Base-by-base conservation (phyloP, 208 protist species). In the Zelonia costaricensis region DNA sequence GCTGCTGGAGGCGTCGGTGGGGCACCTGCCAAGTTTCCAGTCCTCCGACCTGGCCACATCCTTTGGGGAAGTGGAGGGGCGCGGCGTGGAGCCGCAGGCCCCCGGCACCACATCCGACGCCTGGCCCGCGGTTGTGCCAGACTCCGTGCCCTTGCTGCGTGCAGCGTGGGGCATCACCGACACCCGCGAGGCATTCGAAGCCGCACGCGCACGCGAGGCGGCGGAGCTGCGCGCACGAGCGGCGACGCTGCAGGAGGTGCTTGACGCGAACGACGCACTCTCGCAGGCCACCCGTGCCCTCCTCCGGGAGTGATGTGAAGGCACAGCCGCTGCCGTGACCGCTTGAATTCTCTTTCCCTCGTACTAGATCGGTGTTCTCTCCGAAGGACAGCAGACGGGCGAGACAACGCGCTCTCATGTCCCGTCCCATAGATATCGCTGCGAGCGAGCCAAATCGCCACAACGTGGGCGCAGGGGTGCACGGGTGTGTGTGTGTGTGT, bases 201-300 rank as follows among this genome's bases (percentile, higher is more conserved):
- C 72, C 3, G 43, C 62, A 2, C 69, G 59, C 28, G 9, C 23
- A 51, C 31, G 66, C 40, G 69, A 70, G 62, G 28, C 33, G 15
- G 20, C 44, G 33, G 60, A 52, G 36, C 43, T n/a, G 31, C 43
- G 55, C 51, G 39, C 43, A n/a, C n/a, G n/a, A n/a, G n/a, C n/a
- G n/a, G n/a, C n/a, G 49, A n/a, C 56, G 42, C 70, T 79, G 25
- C 43, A 74, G 35, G 61, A 42, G 16, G 35, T 90, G 56, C 58
- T 90, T 6, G 61, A 45, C 1, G 67, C 66, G 15, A 84, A 64
- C 39, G 71, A 64, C 5, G 59, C 79, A 5, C 51, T 90, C 3
- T 58, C 73, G 4, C 68, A 62, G 1, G n/a, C 58, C 20, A 89
- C 78, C 30, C 59, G 65, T 7, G 67, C 67, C 7, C 61, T 89